Percentiles rank a stretch among this genome's conserved stretches.
phyloP scores from a whole-genome alignment of 495 filamentous ascomycete genomes.

The Melanomma pulvis-pyrius region DNA sequence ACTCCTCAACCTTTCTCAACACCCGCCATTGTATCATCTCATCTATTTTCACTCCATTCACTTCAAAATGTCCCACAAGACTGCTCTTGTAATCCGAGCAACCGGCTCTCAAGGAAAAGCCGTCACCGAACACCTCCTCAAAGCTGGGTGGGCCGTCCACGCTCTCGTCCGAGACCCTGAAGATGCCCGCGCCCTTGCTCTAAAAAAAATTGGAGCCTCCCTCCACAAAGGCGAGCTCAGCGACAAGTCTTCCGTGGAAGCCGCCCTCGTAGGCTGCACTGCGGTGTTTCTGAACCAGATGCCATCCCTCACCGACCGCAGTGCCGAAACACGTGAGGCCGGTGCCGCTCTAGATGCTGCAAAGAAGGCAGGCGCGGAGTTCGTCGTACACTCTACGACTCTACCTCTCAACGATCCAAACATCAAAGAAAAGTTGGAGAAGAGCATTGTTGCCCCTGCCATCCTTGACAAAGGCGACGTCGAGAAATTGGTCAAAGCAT shows the following conservation, averaged over 20 bases:
- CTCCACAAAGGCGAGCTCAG: conserved; percentile 50
- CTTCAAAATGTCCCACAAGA: conserved; percentile 43
- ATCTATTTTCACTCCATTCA: conserved; percentile 34
- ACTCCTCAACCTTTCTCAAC: background rate
- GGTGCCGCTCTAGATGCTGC: conserved; percentile 49
- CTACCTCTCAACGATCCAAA: conserved; percentile 35
- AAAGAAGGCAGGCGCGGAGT: conserved; percentile 47
- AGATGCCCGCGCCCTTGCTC: conserved; percentile 44
- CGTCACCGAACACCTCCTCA: conserved; percentile 47
- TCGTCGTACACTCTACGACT: conserved; percentile 50
- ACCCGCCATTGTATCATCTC: background rate
- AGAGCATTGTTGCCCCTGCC: conserved; percentile 36
- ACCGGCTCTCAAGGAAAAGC: conserved; percentile 57
- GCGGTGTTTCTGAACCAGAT: conserved; percentile 55
- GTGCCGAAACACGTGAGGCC: conserved; percentile 47
- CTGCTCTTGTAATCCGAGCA: conserved; percentile 42
- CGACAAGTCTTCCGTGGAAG: conserved; percentile 45
- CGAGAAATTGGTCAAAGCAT: conserved; percentile 39
- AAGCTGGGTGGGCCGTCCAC: conserved; percentile 46
- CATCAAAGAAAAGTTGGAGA: conserved; percentile 34
- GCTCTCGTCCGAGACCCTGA: conserved; percentile 48
- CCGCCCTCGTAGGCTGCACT: conserved; percentile 48
- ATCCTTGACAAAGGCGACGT: conserved; percentile 47
- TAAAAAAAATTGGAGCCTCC: conserved; percentile 48
- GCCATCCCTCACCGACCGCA: conserved; percentile 42